Conservation (phyloP, 2,329 filamentous ascomycete genomes). For the Fusarium sp. region DNA sequence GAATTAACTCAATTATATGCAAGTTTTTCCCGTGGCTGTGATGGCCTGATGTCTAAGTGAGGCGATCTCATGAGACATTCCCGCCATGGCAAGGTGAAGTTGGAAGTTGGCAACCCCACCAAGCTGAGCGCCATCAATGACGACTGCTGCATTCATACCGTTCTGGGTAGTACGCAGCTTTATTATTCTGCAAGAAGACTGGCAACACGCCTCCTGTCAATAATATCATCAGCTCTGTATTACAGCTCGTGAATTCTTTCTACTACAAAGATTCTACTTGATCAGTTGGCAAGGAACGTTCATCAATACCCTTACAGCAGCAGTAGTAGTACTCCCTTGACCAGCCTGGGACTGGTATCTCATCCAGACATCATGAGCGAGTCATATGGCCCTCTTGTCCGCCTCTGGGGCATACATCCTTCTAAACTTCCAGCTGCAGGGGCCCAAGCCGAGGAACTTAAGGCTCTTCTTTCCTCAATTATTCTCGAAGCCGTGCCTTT, state of each 20-base stretch:
- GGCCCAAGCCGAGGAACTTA: conserved; percentile 58
- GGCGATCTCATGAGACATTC: conserved; percentile 7
- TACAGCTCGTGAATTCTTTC: background rate
- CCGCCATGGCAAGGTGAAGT: conserved; percentile 16
- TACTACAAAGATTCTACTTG: background rate
- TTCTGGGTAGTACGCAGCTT: background rate
- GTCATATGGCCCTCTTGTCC: conserved; percentile 61
- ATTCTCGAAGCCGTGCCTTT: conserved; percentile 71
- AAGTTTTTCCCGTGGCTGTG: background rate
- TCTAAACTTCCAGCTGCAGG: conserved; percentile 60
- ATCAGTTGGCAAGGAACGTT: background rate
- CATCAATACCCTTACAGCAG: conserved; percentile 3
- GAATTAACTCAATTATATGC: conserved; percentile 3
- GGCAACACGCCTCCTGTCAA: background rate
- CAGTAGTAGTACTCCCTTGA: background rate
- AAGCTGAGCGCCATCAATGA: conserved; percentile 31
- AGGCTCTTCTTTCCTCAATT: conserved; percentile 63
- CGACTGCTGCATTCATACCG: conserved; percentile 17
- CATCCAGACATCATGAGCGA: conserved; percentile 36
- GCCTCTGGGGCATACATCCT: conserved; percentile 64
- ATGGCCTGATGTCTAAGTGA: conserved; percentile 6
- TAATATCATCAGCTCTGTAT: background rate
- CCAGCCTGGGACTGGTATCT: background rate
- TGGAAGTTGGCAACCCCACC: conserved; percentile 36
- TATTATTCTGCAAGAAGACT: background rate